phyloP scores from a whole-genome alignment of 306 rosid species.

The Quercus cerris region DNA sequence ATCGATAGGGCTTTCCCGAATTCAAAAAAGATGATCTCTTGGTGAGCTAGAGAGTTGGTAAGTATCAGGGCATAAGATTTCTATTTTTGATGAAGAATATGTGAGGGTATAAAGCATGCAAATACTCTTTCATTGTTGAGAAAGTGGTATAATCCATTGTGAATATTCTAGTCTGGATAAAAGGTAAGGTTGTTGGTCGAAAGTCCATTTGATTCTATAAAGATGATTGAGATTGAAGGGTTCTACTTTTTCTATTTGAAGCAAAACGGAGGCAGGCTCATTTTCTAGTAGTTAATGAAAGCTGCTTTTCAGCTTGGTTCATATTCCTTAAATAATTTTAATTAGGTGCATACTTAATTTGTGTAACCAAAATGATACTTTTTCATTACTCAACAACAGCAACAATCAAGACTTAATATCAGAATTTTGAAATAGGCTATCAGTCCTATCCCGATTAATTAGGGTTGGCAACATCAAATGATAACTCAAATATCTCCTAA shows the following conservation, averaged over 20 bases:
- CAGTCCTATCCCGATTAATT: no score
- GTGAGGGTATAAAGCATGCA: slow-evolving; percentile 5
- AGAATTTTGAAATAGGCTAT: no score
- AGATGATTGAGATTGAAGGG: slow-evolving; percentile 1
- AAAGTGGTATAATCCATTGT: slow-evolving; percentile 21
- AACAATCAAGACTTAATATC: no score
- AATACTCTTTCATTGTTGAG: not conserved
- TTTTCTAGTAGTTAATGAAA: not conserved
- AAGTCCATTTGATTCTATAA: not conserved
- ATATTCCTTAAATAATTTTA: not conserved
- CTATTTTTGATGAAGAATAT: slow-evolving; percentile 6
- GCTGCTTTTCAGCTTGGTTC: slow-evolving; percentile 1
- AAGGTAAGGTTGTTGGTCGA: not conserved
- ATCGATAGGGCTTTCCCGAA: slow-evolving; percentile 19
- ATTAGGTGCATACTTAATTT: no score
- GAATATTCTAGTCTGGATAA: slow-evolving; percentile 27
- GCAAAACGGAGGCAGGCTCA: not conserved
- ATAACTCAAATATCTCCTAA: no score
- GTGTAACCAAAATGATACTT: no score
- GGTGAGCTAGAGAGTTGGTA: not conserved
- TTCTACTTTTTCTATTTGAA: not conserved
- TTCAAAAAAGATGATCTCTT: not conserved
- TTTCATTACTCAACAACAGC: no score
- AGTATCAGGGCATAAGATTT: slow-evolving; percentile 3
- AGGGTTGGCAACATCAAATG: no score